These are phyloP conservation scores for Kurtzmaniella quercitrusa DNA, from an alignment of 1,139 yeast species.

Conservation along the genomic window DNA sequence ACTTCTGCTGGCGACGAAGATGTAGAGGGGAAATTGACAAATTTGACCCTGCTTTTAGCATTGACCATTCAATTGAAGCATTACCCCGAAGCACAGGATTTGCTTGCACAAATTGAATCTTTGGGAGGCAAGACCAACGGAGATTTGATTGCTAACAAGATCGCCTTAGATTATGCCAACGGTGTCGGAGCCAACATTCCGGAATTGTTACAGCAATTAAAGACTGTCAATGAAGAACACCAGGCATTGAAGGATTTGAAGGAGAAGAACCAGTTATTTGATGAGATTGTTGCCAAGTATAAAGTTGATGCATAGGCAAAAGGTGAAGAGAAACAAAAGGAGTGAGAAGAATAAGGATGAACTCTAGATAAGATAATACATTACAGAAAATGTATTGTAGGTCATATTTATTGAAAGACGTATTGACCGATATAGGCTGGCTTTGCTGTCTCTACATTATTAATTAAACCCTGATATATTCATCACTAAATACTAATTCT, in stretches of 20 bases:
- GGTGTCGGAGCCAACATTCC: conserved; percentile 41
- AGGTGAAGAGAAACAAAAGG: no score
- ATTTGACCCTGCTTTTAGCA: conserved; percentile 35
- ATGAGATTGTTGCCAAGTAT: conserved; percentile 55
- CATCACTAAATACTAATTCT: conserved; percentile 4
- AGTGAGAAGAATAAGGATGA: no score
- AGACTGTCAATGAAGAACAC: conserved; percentile 43
- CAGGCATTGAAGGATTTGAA: conserved; percentile 46
- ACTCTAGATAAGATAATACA: no score
- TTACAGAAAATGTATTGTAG: no score
- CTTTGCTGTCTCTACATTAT: no score
- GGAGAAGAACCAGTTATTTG: conserved; percentile 52
- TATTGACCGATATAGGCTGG: no score
- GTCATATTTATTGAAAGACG: no score
- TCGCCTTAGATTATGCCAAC: conserved; percentile 48
- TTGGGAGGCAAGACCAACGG: conserved; percentile 36
- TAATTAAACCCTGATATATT: neutral
- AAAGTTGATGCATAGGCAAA: conserved; percentile 3
- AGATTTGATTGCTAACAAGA: conserved; percentile 56
- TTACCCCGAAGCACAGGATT: conserved; percentile 43
- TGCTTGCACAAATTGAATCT: conserved; percentile 38
- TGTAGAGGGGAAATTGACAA: conserved; percentile 30
- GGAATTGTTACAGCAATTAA: conserved; percentile 38
- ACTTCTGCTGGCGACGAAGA: conserved; percentile 42
- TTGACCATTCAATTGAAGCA: conserved; percentile 44